These are phyloP conservation scores for Sclerotinia borealis DNA, from an alignment of 2,329 filamentous ascomycete species.

Conservation along the genomic window DNA sequence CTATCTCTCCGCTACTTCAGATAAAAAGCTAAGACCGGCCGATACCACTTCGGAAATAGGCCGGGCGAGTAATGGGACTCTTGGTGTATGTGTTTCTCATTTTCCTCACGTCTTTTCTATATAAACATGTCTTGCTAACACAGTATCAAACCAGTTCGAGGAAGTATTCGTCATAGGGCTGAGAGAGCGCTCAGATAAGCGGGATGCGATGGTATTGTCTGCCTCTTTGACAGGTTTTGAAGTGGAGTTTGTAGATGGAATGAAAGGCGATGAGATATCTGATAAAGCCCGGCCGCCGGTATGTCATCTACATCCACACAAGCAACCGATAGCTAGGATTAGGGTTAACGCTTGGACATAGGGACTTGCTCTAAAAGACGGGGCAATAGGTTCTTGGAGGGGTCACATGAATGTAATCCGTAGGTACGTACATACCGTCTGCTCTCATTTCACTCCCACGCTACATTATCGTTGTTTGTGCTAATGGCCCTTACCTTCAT, in stretches of 20 bases:
- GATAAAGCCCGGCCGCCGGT: slow-evolving; percentile 38
- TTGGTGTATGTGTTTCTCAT: neutral
- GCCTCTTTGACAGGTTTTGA: slow-evolving; percentile 38
- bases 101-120: neutral
- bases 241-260: slow-evolving; percentile 40
- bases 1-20: neutral
- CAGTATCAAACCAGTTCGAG: slow-evolving; percentile 31
- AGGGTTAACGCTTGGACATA: neutral
- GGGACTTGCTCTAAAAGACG: slow-evolving; percentile 5
- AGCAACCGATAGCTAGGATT: neutral
- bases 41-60: slow-evolving; percentile 1
- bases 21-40: neutral
- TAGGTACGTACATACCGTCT: slow-evolving; percentile 16
- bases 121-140: neutral
- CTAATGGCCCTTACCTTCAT: slow-evolving; percentile 9
- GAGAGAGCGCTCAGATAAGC: slow-evolving; percentile 42
- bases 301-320: neutral
- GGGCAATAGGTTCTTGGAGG: slow-evolving; percentile 38
- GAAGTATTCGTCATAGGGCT: slow-evolving; percentile 43
- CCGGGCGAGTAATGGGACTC: neutral
- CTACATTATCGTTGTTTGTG: no score
- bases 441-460: neutral
- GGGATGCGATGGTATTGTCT: slow-evolving; percentile 41
- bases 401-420: slow-evolving; percentile 36
- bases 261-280: slow-evolving; percentile 35